Percentiles rank a stretch among this genome's conserved stretches.
Evolutionary conservation across 495 filamentous ascomycete genomes (phyloP).

Genomic region (Lasiosphaeria hispida): DNA sequence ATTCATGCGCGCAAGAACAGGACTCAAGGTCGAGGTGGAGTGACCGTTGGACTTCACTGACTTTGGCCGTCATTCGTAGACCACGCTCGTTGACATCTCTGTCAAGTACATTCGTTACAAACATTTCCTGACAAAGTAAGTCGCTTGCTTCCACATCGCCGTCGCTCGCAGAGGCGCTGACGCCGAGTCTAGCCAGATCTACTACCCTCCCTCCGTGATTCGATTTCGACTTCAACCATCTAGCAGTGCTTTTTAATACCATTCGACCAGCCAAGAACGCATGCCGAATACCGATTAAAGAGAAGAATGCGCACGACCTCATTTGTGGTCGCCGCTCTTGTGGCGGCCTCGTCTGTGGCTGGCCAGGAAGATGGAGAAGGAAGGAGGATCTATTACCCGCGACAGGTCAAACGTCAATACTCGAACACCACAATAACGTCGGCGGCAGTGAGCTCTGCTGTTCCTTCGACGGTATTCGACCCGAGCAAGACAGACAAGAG

Average conservation of each 20-base stretch:
- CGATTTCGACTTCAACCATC: background rate
- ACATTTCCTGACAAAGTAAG: slow-evolving; percentile 50
- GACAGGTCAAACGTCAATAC: slow-evolving; percentile 56
- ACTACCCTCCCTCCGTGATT: background rate
- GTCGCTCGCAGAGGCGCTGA: slow-evolving; percentile 30
- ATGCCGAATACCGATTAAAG: slow-evolving; percentile 23
- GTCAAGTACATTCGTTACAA: slow-evolving; percentile 66
- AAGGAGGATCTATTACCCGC: slow-evolving; percentile 58
- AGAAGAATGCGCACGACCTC: slow-evolving; percentile 49
- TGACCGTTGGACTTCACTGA: slow-evolving; percentile 23
- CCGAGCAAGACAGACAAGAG: background rate
- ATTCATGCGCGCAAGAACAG: slow-evolving; percentile 26
- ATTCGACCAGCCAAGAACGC: slow-evolving; percentile 5
- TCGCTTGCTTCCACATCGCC: slow-evolving; percentile 13
- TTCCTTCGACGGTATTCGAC: slow-evolving; percentile 14
- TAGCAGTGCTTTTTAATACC: background rate
- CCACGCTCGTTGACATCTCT: slow-evolving; percentile 57
- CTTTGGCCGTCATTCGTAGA: slow-evolving; percentile 30
- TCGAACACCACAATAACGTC: slow-evolving; percentile 49
- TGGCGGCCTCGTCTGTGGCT: slow-evolving; percentile 50
- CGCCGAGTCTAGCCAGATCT: slow-evolving; percentile 29
- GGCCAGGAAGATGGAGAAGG: slow-evolving; percentile 45
- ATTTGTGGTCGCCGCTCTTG: slow-evolving; percentile 50
- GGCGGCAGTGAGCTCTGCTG: slow-evolving; percentile 13
- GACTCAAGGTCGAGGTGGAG: background rate